Base-by-base conservation (phyloP, 2,329 filamentous ascomycete genomes). In the Scedosporium apiospermum region DNA sequence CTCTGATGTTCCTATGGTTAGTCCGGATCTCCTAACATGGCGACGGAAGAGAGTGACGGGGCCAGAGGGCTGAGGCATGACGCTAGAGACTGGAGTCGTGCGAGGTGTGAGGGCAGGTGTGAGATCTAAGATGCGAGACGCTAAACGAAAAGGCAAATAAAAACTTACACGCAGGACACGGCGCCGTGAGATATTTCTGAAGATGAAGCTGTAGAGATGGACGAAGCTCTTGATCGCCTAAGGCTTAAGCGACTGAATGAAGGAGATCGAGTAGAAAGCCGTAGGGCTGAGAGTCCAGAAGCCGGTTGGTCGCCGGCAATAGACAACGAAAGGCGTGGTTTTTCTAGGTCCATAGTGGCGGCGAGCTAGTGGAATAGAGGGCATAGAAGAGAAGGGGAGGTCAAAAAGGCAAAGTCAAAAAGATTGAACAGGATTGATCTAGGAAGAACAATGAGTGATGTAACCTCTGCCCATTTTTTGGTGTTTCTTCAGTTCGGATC, bases 131-230 rank as follows among this genome's bases (percentile, higher is more conserved):
- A 38, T 38, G 34, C 4, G 34, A 38, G 34, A 14, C 10, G 34
- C 34, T 38, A 53, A 41, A 34, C 14, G 58, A 51, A 46, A 34
- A 42, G 30, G 61, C 38, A 42, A 49, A 18, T 55, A 38, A 53
- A 58, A 42, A 65, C 72, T 74, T 74, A 74, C 73, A 74, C 72
- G 65, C 72, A 74, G 61, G 69, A 68, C 61, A 64, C 30, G 27
- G 60, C 65, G 53, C 63, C 68, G 23, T 70, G 69, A 63, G 66
- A 64, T 64, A 69, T 59, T 55, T 62, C 58, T 46, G 64, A 63
- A 27, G 65, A 60, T 53, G 69, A 65, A 59, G 70, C 71, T 18
- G 68, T 65, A 23, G 67, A 68, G 58, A 66, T 69, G 26, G 71
- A 73, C 51, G 69, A 68, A 49, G 68, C 70, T 63, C 71, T 71